Percentiles rank a stretch among this genome's conserved stretches.
These are phyloP conservation scores for Physcomitrellopsis africana DNA, from an alignment of 225 moss, liverwort and hornwort species.

Conservation along the genomic window DNA sequence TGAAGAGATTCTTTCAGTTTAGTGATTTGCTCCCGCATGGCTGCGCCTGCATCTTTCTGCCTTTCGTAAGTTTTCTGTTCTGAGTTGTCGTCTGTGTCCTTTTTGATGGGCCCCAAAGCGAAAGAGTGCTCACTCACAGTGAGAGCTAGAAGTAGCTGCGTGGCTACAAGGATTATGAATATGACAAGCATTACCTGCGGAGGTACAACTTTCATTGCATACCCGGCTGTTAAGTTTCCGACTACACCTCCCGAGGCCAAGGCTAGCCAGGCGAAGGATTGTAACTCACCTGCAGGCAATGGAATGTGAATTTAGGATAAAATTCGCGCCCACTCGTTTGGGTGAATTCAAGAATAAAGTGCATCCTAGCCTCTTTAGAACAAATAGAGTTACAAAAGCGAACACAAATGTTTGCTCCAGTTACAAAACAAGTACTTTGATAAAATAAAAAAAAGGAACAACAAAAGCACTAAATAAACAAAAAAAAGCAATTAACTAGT, in stretches of 20 bases:
- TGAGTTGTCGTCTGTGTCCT: slow-evolving; percentile 27
- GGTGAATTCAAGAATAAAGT: not conserved
- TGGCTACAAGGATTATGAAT: slow-evolving; percentile 49
- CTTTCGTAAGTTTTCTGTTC: slow-evolving; percentile 4
- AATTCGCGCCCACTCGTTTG: not conserved
- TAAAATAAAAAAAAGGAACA: no score
- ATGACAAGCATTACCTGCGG: slow-evolving; percentile 58
- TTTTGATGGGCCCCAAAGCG: slow-evolving; percentile 37
- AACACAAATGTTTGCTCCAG: no score
- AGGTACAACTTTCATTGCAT: slow-evolving; percentile 56
- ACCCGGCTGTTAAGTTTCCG: slow-evolving; percentile 65
- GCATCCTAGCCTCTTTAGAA: not conserved
- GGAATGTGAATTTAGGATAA: not conserved
- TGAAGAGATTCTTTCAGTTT: slow-evolving; percentile 47
- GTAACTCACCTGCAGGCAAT: slow-evolving; percentile 59
- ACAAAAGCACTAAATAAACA: not conserved
- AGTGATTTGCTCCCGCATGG: slow-evolving; percentile 51
- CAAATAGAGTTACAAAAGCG: no score
- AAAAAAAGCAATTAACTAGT: not conserved
- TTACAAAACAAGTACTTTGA: no score
- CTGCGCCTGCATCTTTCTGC: slow-evolving; percentile 16
- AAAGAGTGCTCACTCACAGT: slow-evolving; percentile 55
- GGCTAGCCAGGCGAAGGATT: slow-evolving; percentile 72
- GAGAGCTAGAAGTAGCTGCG: slow-evolving; percentile 55
- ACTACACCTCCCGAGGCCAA: slow-evolving; percentile 66